Evolutionary conservation across 1,284 basidiomycete genomes (phyloP).

Genomic region (Coniferiporia sulphurascens): DNA sequence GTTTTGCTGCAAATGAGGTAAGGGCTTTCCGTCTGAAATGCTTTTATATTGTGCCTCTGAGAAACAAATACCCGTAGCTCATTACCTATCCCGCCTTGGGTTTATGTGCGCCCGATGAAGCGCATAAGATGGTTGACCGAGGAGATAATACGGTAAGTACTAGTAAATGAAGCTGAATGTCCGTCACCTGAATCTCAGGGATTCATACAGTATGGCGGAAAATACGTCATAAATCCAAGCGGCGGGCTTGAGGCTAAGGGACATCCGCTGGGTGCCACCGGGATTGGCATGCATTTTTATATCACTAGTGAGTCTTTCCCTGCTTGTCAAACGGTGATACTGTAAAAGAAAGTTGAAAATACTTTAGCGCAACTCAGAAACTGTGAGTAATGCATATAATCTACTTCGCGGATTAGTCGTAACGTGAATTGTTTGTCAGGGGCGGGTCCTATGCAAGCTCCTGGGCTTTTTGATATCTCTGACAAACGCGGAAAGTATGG

Average conservation of each 20-base stretch:
- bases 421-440: slow-evolving; percentile 33
- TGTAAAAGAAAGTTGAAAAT: not conserved
- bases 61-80: slow-evolving; percentile 39
- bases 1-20: slow-evolving; percentile 77
- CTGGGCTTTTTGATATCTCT: slow-evolving; percentile 55
- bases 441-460: slow-evolving; percentile 80
- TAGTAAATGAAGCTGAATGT: not conserved
- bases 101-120: slow-evolving; percentile 63
- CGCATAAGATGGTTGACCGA: slow-evolving; percentile 70
- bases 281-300: slow-evolving; percentile 86
- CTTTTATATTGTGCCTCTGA: too few species aligned
- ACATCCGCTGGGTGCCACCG: slow-evolving; percentile 81
- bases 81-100: slow-evolving; percentile 83
- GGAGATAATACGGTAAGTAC: slow-evolving; percentile 72
- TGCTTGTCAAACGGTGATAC: not conserved
- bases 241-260: slow-evolving; percentile 87
- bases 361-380: slow-evolving; percentile 65
- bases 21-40: slow-evolving; percentile 3
- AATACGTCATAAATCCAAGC: slow-evolving; percentile 84
- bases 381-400: slow-evolving; percentile 39
- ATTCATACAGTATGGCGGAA: slow-evolving; percentile 64
- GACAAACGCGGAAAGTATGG: slow-evolving; percentile 75
- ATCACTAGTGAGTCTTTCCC: slow-evolving; percentile 59
- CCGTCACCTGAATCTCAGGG: slow-evolving; percentile 9
- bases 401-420: slow-evolving; percentile 4